Base-by-base conservation (phyloP, 441 rosid species). In the Brassica balearica region DNA sequence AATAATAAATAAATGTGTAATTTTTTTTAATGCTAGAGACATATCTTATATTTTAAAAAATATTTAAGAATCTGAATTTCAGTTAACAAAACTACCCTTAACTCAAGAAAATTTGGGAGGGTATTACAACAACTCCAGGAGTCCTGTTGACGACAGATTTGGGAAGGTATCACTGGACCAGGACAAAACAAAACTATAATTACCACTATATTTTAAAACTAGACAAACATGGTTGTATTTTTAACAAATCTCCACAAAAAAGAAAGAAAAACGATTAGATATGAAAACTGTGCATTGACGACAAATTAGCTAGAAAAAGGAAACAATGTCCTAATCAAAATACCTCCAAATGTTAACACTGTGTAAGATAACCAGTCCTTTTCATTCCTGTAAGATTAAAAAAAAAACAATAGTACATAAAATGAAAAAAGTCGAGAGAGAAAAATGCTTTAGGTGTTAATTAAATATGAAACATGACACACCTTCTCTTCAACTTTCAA, bases 301-400 rank as follows among this genome's bases (percentile, higher is more conserved):
- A 34, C 14, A 73, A 51, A 59, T 22, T 48, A 62, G 48, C 15
- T 25, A 22, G 32, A 34, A 56, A 56, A 70, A 29, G 58, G 0
- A 7, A 65, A 65, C 2, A 6, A 15, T 34, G 48, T 8, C 48
- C 7, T 32, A 65, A 15, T 65, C 48, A 65, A 3, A 12, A 60
- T 23, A 60, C 8, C 17, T 61, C 17, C 65, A 61, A 23, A 61
- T 61, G 70, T 46, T 43, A 60, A 71, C 23, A 55, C 61, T 2
- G 10, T 27, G 29, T 14, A 12, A 29, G 14, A 43, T 51, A 59
- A 66, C 19, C 67, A 32, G 64, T 72, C 69, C 0, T 65, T 17
- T 70, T 53, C 22, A 38, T 41, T 71, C 19, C 56, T 51, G 32
- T 41, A 48, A 29, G 34, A 38, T 15, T 2, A 65, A 17, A 65